phyloP scores from a whole-genome alignment of 1,284 basidiomycete genomes.

The Pulveroboletus ridleyi region DNA sequence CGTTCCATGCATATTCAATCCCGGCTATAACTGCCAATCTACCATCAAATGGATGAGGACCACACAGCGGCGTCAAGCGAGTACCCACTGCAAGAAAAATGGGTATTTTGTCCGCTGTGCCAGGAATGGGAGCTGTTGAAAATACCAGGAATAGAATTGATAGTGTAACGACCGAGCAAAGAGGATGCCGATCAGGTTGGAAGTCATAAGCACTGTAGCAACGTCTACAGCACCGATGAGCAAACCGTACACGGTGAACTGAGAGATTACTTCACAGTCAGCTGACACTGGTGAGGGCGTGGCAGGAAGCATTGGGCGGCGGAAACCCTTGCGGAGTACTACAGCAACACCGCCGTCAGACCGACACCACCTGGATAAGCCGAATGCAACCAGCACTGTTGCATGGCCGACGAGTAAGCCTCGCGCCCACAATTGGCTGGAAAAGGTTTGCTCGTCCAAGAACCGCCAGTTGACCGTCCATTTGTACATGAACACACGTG shows the following conservation, averaged over 20 bases:
- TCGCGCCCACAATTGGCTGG: conserved; percentile 68
- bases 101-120: conserved; percentile 78
- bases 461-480: conserved; percentile 99
- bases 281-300: conserved; percentile 51
- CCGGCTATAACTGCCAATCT: conserved; percentile 68
- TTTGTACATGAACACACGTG: conserved; percentile 89
- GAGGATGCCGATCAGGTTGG: conserved; percentile 91
- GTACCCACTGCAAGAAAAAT: conserved; percentile 62
- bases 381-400: conserved; percentile 68
- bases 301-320: conserved; percentile 55
- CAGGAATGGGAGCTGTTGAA: conserved; percentile 90
- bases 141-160: conserved; percentile 99
- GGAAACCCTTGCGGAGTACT: conserved; percentile 65
- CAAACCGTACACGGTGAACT: conserved; percentile 2
- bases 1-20: conserved; percentile 90
- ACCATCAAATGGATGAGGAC: conserved; percentile 11
- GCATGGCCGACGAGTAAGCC: conserved; percentile 75
- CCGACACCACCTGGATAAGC: conserved; percentile 75
- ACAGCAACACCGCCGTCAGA: conserved; percentile 65
- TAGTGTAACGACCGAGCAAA: conserved; percentile 98
- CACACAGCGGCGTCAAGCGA: not conserved
- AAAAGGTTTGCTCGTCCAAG: conserved; percentile 77
- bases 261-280: conserved; percentile 56
- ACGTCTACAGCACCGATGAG: conserved; percentile 61
- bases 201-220: conserved; percentile 85